Conservation (phyloP, 176 grass and related monocot genomes). For the Poa pratensis region DNA sequence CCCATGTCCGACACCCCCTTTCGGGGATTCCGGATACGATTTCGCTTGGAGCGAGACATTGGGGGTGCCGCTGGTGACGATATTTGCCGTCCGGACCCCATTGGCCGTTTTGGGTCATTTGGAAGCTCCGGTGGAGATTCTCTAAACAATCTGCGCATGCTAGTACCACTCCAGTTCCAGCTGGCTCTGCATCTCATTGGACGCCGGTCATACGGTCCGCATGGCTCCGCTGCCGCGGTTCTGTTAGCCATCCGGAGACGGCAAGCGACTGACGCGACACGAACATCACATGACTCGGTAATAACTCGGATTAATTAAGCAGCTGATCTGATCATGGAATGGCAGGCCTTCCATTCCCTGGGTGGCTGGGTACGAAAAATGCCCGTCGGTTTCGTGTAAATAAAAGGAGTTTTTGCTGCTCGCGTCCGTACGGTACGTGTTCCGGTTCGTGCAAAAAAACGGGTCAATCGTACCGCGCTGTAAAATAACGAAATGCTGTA, state of each 20-base stretch:
- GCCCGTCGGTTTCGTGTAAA: neutral
- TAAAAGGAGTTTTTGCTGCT: neutral
- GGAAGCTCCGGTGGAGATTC: too few species aligned
- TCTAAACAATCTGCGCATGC: too few species aligned
- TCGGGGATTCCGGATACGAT: too few species aligned
- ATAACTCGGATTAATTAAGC: neutral
- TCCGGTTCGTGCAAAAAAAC: neutral
- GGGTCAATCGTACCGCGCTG: neutral
- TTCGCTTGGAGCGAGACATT: too few species aligned
- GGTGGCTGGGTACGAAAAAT: neutral
- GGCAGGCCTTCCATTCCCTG: neutral
- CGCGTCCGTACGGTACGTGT: too few species aligned
- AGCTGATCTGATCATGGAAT: neutral
- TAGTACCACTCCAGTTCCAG: neutral
- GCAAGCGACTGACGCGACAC: constrained; percentile 1
- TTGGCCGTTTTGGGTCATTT: too few species aligned
- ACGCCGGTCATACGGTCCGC: constrained; percentile 20
- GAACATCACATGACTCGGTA: constrained; percentile 6
- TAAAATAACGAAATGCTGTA: neutral
- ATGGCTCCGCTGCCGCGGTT: neutral
- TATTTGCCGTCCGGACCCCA: too few species aligned
- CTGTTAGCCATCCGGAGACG: neutral
- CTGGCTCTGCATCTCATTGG: neutral
- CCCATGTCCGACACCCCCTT: too few species aligned
- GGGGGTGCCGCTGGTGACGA: too few species aligned